Base-by-base conservation (phyloP, 345 rosid species). In the Nasturtium officinale region DNA sequence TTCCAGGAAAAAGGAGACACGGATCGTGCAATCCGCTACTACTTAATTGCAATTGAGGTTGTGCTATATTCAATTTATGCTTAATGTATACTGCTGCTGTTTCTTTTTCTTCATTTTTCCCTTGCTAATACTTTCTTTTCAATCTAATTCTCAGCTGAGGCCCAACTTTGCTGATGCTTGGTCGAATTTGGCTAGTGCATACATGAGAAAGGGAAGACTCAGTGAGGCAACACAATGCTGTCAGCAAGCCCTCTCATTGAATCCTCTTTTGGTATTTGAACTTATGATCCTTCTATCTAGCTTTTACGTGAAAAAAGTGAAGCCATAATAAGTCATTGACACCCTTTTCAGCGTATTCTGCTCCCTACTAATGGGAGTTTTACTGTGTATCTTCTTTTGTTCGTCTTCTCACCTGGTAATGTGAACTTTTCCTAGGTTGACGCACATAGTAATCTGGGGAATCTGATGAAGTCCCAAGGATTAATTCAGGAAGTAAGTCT, bases 121-220 rank as follows among this genome's bases (percentile, higher is more conserved):
- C 53, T 17, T 38, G 4, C 71, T 48, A 53, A 77, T 10, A 0
- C 62, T 57, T 56, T 12, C 32, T 29, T 67, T 63, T 64, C 16
- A 32, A 64, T 77, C 23, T 18, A 29, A 56, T 56, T 61, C 23
- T 65, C 92, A 96, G 99, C 89, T 96, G 55, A 90, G 91, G 20
- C 99, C 99, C 47, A 96, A 81, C 66, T 96, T 92, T 72, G 91
- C 97, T 70, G 99, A 96, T 87, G 98, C 97, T 29, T 96, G 99
- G 99, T 91, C 98, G 5, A 96, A 96, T 78, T 79, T 96, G 73
- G 99, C 96, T 20, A 96, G 97, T 84, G 96, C 98, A 17, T 96
- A 96, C 84, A 89, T 96, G 96, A 84, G 94, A 7, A 96, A 92
- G 77, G 98, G 99, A 80, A 86, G 96, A 78, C 88, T 88, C 63